A percentile compares a stretch with the other conserved stretches of the same genome.
These are phyloP conservation scores for Penstemon newberryi DNA, from an alignment of 257 asterid species.

Conservation along the genomic window DNA sequence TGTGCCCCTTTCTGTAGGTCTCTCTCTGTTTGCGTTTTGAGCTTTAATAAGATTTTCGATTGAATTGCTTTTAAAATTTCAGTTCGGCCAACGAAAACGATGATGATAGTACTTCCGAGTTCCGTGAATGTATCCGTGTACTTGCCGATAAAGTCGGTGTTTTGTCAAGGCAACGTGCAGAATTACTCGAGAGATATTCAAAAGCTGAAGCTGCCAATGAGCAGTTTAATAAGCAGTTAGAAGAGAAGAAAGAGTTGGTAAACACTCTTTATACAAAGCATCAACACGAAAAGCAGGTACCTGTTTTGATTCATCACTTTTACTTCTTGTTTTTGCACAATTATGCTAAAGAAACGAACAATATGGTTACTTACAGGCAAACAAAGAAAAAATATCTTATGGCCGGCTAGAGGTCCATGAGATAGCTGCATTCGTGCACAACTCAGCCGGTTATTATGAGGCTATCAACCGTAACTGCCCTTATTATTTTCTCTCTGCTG, in stretches of 20 bases:
- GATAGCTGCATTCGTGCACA: conserved; percentile 87
- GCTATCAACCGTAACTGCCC: conserved; percentile 81
- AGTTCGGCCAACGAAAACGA: conserved; percentile 68
- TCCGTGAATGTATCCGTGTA: conserved; percentile 73
- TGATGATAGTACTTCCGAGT: conserved; percentile 71
- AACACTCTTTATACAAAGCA: conserved; percentile 75
- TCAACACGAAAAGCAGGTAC: conserved; percentile 94
- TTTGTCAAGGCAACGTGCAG: conserved; percentile 66
- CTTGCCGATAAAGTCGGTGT: conserved; percentile 83
- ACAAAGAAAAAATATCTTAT: conserved; percentile 89
- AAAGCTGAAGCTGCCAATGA: conserved; percentile 72
- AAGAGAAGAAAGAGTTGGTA: conserved; percentile 79
- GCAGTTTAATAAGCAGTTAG: conserved; percentile 69
- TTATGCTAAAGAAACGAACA: not conserved
- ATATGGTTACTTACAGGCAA: conserved; percentile 51
- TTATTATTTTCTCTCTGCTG: conserved; percentile 80
- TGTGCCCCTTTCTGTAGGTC: not conserved
- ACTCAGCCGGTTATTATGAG: conserved; percentile 71
- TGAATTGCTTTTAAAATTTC: conserved; percentile 29
- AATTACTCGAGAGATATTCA: conserved; percentile 65
- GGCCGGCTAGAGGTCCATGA: conserved; percentile 82
- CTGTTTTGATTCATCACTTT: not conserved
- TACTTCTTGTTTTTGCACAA: not conserved
- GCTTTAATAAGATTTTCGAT: conserved; percentile 8
- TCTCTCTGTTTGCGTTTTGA: not conserved